Percentiles rank a stretch among this genome's conserved stretches.
Conservation (phyloP, 1,139 yeast species). For the Saccharomycopsis hybrid region DNA sequence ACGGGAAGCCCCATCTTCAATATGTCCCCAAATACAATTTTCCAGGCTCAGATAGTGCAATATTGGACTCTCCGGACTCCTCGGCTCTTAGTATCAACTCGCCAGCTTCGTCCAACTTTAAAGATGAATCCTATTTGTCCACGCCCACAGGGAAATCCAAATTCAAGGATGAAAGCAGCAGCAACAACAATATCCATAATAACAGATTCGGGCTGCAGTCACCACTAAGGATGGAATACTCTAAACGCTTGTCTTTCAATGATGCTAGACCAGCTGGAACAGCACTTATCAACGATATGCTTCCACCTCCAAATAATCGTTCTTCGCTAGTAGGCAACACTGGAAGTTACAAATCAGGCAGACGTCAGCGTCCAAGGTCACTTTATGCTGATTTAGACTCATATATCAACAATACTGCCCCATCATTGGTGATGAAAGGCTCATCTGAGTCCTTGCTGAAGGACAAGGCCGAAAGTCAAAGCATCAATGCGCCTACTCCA, state of each 20-base stretch:
- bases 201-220: neutral
- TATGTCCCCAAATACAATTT: constrained; percentile 12
- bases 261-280: neutral
- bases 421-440: constrained; percentile 13
- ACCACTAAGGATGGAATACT: constrained; percentile 2
- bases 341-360: constrained; percentile 17
- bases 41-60: constrained; percentile 2
- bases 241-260: neutral
- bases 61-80: constrained; percentile 8
- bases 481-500: neutral
- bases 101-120: constrained; percentile 1
- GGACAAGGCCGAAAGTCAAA: neutral
- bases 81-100: constrained; percentile 3
- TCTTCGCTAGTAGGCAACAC: neutral
- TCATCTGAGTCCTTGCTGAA: constrained; percentile 7
- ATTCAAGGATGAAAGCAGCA: neutral
- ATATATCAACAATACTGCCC: constrained; percentile 18
- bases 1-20: constrained; percentile 11
- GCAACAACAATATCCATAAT: neutral
- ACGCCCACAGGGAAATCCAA: constrained; percentile 1
- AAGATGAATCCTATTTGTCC: neutral
- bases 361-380: constrained; percentile 19
- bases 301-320: neutral
- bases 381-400: constrained; percentile 20
- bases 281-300: neutral